phyloP scores from a whole-genome alignment of 129 eudicot genomes.

The sunflower (Helianthus annuus) region DNA sequence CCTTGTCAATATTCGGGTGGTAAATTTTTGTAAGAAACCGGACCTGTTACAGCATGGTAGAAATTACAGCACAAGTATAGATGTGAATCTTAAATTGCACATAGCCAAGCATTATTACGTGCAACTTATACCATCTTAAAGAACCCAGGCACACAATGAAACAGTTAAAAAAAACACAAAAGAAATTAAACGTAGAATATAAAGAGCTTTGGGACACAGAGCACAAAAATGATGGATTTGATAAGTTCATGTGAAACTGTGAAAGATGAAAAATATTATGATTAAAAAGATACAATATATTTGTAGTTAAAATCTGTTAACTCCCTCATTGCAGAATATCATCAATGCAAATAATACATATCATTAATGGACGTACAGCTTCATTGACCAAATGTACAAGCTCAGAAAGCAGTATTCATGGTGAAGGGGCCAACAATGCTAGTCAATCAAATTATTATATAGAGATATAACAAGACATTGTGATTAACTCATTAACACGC shows the following conservation, averaged over 20 bases:
- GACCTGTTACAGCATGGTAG: constrained; percentile 36
- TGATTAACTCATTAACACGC: constrained; percentile 3
- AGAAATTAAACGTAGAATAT: neutral
- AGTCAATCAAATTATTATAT: neutral
- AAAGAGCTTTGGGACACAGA: neutral
- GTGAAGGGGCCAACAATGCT: neutral
- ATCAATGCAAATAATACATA: neutral
- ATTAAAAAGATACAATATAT: neutral
- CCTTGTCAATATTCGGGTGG: constrained; percentile 62
- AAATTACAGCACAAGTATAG: constrained; percentile 14
- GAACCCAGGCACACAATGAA: neutral
- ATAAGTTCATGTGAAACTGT: neutral
- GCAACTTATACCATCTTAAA: constrained; percentile 1
- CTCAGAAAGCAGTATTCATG: constrained; percentile 6
- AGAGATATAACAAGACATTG: neutral
- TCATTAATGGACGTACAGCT: constrained; percentile 3
- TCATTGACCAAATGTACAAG: neutral
- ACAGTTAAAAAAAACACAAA: neutral
- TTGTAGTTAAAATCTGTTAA: constrained; percentile 13
- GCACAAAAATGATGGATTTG: neutral
- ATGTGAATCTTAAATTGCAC: constrained; percentile 6
- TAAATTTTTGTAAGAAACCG: constrained; percentile 56
- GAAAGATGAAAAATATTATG: constrained; percentile 1
- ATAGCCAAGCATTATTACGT: constrained; percentile 1
- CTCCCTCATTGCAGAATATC: neutral